These are phyloP conservation scores for Cotoneaster glaucophyllus DNA, from an alignment of 306 rosid species.

Conservation along the genomic window DNA sequence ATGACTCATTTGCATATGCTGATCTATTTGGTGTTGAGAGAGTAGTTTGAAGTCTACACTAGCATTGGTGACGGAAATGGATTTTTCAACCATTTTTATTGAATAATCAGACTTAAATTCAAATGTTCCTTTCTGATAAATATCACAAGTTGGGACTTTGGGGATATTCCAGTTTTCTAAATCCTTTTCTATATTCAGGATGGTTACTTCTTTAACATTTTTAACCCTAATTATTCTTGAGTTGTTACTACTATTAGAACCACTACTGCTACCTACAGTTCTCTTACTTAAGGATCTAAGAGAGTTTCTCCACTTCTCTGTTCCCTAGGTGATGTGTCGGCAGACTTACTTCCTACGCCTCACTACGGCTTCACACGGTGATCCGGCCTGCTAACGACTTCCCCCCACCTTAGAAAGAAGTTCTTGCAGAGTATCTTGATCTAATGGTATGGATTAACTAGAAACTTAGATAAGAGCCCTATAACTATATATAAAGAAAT, in stretches of 20 bases:
- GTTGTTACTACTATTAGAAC: too few relatives aligned
- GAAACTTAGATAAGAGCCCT: background rate
- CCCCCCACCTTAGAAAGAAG: background rate
- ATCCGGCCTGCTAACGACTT: background rate
- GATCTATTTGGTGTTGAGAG: background rate
- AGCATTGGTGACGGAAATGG: background rate
- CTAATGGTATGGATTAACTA: background rate
- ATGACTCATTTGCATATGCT: background rate
- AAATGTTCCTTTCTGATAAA: background rate
- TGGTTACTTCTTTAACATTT: too few relatives aligned
- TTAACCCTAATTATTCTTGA: too few relatives aligned
- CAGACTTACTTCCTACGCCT: background rate
- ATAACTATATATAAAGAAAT: background rate
- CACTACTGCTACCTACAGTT: too few relatives aligned
- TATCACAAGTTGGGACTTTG: background rate
- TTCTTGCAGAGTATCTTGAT: background rate
- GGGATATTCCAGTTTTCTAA: background rate
- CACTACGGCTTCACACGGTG: background rate
- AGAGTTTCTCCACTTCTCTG: background rate
- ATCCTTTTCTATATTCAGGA: too few relatives aligned
- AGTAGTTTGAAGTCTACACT: background rate
- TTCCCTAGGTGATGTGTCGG: background rate
- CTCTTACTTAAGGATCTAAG: background rate
- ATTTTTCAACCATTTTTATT: too few relatives aligned
- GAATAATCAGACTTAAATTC: background rate